Evolutionary conservation across 2,329 filamentous ascomycete genomes (phyloP).

Genomic region (Colletotrichum sp.): DNA sequence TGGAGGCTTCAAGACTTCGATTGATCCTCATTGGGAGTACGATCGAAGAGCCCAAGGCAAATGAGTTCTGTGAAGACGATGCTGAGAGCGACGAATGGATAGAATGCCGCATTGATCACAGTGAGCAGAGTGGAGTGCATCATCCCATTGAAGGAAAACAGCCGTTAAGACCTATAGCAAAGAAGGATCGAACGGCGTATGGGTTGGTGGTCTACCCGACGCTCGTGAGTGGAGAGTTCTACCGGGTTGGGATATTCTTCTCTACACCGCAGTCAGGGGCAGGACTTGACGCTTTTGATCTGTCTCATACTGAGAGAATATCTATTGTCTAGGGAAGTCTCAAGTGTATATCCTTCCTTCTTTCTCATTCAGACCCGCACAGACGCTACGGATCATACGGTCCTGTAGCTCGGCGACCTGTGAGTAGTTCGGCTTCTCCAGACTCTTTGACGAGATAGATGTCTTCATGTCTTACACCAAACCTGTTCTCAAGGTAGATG

Average conservation of each 20-base stretch:
- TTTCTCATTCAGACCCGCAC: neutral
- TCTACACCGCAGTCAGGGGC: neutral
- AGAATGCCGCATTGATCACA: neutral
- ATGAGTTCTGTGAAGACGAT: neutral
- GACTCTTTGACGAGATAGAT: constrained; percentile 60
- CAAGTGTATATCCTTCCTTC: neutral
- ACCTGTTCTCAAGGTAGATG: constrained; percentile 63
- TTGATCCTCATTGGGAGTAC: neutral
- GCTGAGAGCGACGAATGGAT: neutral
- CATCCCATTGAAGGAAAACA: neutral
- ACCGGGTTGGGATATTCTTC: neutral
- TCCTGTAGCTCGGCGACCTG: constrained; percentile 53
- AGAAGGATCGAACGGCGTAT: neutral
- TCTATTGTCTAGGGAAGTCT: neutral
- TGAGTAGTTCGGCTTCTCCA: constrained; percentile 60
- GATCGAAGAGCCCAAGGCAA: neutral
- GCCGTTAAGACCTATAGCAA: neutral
- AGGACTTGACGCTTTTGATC: neutral
- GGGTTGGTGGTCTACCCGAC: neutral
- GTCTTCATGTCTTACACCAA: constrained; percentile 68
- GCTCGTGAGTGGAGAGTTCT: neutral
- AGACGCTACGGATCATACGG: constrained; percentile 54
- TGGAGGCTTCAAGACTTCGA: neutral
- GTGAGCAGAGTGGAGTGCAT: neutral
- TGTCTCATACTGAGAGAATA: neutral